Evolutionary conservation across 768 basidiomycete genomes (phyloP).

Genomic region (Mycena capillaripes): DNA sequence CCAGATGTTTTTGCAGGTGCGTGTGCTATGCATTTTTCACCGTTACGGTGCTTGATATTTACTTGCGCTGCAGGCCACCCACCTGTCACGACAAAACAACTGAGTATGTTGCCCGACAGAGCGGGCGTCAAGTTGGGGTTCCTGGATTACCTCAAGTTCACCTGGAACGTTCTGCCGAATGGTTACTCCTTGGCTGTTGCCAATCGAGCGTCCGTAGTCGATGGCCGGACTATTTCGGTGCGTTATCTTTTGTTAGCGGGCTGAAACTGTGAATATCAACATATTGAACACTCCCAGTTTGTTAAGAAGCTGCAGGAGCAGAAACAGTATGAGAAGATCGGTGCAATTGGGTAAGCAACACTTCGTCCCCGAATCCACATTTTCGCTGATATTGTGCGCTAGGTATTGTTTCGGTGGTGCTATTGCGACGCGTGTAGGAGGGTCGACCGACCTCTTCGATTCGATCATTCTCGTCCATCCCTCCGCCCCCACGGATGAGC

Average conservation of each 20-base stretch:
- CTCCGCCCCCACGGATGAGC: constrained; percentile 3
- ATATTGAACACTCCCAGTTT: constrained; percentile 52
- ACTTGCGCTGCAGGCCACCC: constrained; percentile 10
- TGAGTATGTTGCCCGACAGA: constrained; percentile 41
- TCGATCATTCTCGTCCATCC: constrained; percentile 33
- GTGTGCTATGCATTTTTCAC: too few species aligned
- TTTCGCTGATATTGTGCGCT: neutral
- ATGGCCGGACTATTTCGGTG: constrained; percentile 50
- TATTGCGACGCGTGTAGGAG: constrained; percentile 15
- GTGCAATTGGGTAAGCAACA: constrained; percentile 55
- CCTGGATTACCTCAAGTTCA: constrained; percentile 45
- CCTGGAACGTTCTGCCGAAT: constrained; percentile 43
- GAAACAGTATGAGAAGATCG: constrained; percentile 59
- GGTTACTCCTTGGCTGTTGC: constrained; percentile 43
- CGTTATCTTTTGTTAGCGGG: constrained; percentile 12
- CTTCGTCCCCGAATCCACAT: too few species aligned
- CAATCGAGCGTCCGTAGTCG: constrained; percentile 50
- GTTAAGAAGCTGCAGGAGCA: constrained; percentile 51
- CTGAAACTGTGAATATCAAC: too few species aligned
- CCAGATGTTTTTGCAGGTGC: constrained; percentile 60
- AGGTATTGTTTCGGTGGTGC: constrained; percentile 33
- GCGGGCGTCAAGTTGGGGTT: constrained; percentile 49
- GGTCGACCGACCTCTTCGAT: constrained; percentile 20
- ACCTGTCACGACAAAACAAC: constrained; percentile 2
- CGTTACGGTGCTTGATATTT: too few species aligned